Conservation (phyloP, 805 yeast genomes). For the Wickerhamia fluorescens region DNA sequence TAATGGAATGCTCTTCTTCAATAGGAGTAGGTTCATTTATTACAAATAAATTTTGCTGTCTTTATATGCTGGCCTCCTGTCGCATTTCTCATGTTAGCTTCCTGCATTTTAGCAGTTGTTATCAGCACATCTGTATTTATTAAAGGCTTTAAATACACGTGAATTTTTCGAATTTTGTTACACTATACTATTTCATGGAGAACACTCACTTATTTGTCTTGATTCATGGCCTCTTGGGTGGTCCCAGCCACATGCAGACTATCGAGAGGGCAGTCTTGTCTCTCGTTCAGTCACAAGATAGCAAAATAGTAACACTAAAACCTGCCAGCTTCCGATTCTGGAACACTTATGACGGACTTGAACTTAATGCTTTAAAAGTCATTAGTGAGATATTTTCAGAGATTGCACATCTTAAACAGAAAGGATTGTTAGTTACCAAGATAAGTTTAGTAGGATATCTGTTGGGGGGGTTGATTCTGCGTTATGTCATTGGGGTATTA, state of each 20-base stretch:
- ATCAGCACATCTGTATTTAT: no score
- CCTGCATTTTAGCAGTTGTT: not conserved
- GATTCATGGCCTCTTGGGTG: constrained; percentile 40
- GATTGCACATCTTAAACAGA: constrained; percentile 29
- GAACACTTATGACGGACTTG: constrained; percentile 39
- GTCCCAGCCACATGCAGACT: constrained; percentile 34
- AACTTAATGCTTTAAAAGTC: constrained; percentile 27
- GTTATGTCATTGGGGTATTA: constrained; percentile 33
- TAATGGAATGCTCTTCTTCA: no score
- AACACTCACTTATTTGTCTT: constrained; percentile 33
- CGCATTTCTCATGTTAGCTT: constrained; percentile 1
- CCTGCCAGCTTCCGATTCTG: constrained; percentile 37
- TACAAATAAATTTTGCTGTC: no score
- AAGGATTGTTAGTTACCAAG: constrained; percentile 23
- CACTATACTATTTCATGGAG: constrained; percentile 4
- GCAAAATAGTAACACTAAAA: constrained; percentile 26
- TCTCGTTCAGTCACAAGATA: constrained; percentile 15
- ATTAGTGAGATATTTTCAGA: constrained; percentile 33
- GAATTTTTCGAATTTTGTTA: no score
- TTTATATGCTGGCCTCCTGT: no score
- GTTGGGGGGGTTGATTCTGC: constrained; percentile 35
- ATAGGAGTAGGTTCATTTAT: no score
- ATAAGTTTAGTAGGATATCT: constrained; percentile 37
- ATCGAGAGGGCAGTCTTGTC: constrained; percentile 26
- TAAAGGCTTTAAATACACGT: no score